phyloP scores from a whole-genome alignment of 2,329 filamentous ascomycete genomes.

The Pseudocercospora cruenta region DNA sequence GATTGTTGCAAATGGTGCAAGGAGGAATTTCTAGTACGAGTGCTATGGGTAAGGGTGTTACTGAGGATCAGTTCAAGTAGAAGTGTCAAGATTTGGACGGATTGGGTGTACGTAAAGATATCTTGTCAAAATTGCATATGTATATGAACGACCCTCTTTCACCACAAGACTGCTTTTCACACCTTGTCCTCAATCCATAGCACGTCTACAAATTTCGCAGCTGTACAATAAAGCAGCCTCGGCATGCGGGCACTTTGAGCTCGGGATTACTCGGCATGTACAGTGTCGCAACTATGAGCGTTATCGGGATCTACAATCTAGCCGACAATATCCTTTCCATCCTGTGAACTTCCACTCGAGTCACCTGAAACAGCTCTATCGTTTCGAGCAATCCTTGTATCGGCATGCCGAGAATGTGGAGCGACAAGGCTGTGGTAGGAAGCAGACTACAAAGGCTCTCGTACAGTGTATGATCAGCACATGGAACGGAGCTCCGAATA shows the following conservation, averaged over 20 bases:
- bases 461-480: too few species aligned
- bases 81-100: not conserved
- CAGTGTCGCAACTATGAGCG: not conserved
- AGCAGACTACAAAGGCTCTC: too few species aligned
- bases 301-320: not conserved
- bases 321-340: too few species aligned
- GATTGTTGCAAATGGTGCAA: conserved; percentile 94
- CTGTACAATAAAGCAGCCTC: not conserved
- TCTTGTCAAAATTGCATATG: not conserved
- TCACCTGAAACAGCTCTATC: too few species aligned
- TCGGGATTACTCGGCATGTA: not conserved
- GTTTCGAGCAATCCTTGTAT: too few species aligned
- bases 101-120: not conserved
- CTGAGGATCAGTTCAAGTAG: conserved; percentile 83
- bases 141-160: not conserved
- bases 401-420: too few species aligned
- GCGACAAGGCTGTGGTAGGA: too few species aligned
- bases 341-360: too few species aligned
- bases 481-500: too few species aligned
- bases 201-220: too few species aligned
- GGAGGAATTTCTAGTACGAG: conserved; percentile 89
- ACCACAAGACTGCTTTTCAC: not conserved
- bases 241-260: not conserved
- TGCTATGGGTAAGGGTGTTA: conserved; percentile 97
- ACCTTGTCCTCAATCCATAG: too few species aligned